Conservation (phyloP, 495 filamentous ascomycete species). For the Aspergillus homomorphus region DNA sequence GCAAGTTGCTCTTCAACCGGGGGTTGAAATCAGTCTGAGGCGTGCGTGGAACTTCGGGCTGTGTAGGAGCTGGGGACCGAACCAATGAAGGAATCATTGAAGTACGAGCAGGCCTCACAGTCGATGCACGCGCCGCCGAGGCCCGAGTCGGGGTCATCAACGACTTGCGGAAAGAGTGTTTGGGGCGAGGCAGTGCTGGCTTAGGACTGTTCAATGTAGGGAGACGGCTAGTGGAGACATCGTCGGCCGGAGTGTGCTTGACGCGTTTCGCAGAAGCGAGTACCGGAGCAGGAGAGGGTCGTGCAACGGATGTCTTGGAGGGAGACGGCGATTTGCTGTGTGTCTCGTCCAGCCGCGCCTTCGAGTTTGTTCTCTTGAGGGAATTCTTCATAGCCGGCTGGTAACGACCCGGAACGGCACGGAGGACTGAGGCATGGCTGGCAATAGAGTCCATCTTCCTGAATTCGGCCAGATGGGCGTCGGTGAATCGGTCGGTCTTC, state of each 20-base stretch:
- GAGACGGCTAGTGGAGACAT: constrained; percentile 54
- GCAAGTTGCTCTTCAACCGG: constrained; percentile 40
- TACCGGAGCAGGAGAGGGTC: constrained; percentile 29
- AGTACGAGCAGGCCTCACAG: constrained; percentile 53
- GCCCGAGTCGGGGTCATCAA: constrained; percentile 78
- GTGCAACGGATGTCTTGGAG: constrained; percentile 30
- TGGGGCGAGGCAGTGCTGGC: constrained; percentile 43
- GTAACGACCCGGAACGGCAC: constrained; percentile 58
- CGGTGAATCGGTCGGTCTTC: constrained; percentile 72
- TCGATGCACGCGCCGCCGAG: constrained; percentile 59
- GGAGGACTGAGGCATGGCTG: constrained; percentile 75
- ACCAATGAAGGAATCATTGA: constrained; percentile 54
- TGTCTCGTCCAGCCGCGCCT: constrained; percentile 64
- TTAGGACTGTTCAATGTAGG: constrained; percentile 28
- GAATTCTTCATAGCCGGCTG: constrained; percentile 47
- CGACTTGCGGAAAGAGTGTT: constrained; percentile 39
- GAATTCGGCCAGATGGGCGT: constrained; percentile 80
- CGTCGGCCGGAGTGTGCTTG: constrained; percentile 57
- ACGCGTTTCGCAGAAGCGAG: constrained; percentile 54
- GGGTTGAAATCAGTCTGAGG: constrained; percentile 48
- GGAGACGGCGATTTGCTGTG: constrained; percentile 34
- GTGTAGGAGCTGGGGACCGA: constrained; percentile 46
- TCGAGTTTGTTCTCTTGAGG: constrained; percentile 74
- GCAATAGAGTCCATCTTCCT: constrained; percentile 97
- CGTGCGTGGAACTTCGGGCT: constrained; percentile 41